phyloP scores from a whole-genome alignment of 371 early-diverging fungal genomes.

The Mycotypha africana region DNA sequence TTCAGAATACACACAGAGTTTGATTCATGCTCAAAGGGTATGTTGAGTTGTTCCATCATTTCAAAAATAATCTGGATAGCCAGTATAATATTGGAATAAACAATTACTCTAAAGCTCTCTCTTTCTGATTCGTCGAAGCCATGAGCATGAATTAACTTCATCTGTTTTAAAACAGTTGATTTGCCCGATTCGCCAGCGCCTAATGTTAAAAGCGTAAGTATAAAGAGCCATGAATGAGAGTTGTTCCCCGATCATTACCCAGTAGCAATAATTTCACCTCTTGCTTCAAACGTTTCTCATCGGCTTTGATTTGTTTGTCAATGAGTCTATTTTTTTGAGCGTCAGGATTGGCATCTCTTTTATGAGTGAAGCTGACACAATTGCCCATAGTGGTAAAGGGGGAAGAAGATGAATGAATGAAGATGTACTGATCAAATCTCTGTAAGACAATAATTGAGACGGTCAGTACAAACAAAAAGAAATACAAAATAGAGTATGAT shows the following conservation, averaged over 20 bases:
- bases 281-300: conserved; percentile 63
- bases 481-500: no score
- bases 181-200: conserved; percentile 98
- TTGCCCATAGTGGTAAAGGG: not conserved
- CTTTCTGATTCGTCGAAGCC: conserved; percentile 83
- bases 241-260: no score
- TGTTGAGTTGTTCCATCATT: conserved; percentile 53
- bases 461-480: no score
- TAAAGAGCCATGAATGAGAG: not conserved
- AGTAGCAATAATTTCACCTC: conserved; percentile 89
- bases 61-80: conserved; percentile 85
- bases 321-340: conserved; percentile 60
- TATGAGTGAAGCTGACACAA: not conserved
- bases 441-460: no score
- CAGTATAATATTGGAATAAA: conserved; percentile 81
- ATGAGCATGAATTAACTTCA: conserved; percentile 90
- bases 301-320: conserved; percentile 72
- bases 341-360: not conserved
- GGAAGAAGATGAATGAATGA: no score
- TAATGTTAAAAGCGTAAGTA: no score
- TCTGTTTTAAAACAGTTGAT: conserved; percentile 94
- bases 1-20: conserved; percentile 6
- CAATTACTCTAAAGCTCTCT: conserved; percentile 78
- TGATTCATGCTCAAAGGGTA: conserved; percentile 7
- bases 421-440: no score